A percentile compares a stretch with the other conserved stretches of the same genome.
phyloP scores from a whole-genome alignment of 225 moss, liverwort and hornwort species.

The Sphagnum tenellum region DNA sequence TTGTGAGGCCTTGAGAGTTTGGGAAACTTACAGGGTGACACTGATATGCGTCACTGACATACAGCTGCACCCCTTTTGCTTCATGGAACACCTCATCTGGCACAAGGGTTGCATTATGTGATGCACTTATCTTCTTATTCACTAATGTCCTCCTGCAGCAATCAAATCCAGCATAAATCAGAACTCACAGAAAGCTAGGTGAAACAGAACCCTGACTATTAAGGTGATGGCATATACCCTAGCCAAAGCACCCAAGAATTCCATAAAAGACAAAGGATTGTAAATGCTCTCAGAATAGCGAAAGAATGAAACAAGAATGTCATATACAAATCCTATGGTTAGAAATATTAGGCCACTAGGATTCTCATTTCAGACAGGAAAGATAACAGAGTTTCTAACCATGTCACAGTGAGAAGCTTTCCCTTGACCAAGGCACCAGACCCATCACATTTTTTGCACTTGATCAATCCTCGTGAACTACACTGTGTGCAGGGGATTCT shows the following conservation, averaged over 20 bases:
- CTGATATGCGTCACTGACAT: slow-evolving; percentile 52
- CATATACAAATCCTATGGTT: too few species aligned
- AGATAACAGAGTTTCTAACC: slow-evolving; percentile 16
- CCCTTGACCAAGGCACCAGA: slow-evolving; percentile 63
- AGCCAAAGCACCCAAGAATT: too few species aligned
- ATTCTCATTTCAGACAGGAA: too few species aligned
- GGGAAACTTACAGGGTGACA: slow-evolving; percentile 75
- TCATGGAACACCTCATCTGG: slow-evolving; percentile 74
- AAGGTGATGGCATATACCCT: too few species aligned
- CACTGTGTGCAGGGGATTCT: slow-evolving; percentile 45
- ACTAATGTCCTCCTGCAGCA: slow-evolving; percentile 57
- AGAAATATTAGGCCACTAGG: too few species aligned
- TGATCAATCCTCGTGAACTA: slow-evolving; percentile 51
- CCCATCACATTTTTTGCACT: slow-evolving; percentile 53
- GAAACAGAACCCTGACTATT: not conserved
- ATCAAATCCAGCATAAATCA: not conserved
- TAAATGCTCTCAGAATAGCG: too few species aligned
- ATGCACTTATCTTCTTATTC: slow-evolving; percentile 77
- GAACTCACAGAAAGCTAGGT: not conserved
- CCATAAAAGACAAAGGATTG: too few species aligned
- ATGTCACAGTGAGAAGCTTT: slow-evolving; percentile 57
- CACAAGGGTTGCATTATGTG: slow-evolving; percentile 64
- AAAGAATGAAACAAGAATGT: too few species aligned
- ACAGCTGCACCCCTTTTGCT: slow-evolving; percentile 67
- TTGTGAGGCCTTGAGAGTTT: slow-evolving; percentile 60